Evolutionary conservation across 2,329 filamentous ascomycete species (phyloP).

Genomic region (Immersiporthe knoxdaviesiana): DNA sequence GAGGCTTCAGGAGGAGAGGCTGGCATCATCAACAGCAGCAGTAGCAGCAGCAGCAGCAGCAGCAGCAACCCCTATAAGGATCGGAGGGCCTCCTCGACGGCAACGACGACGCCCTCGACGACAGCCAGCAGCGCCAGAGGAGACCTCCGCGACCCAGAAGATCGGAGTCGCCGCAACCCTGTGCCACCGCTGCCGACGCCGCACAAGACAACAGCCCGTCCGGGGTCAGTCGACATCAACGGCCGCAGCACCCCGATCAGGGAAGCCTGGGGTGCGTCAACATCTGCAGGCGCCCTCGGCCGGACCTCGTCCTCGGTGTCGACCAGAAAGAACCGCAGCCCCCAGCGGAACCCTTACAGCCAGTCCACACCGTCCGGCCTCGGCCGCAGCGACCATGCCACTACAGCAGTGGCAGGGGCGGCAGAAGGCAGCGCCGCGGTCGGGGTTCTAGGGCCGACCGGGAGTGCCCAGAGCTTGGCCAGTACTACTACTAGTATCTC

Average conservation of each 20-base stretch:
- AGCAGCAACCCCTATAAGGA: constrained; percentile 14
- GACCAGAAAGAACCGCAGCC: constrained; percentile 27
- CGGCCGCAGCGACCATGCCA: constrained; percentile 8
- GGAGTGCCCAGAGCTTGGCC: background rate
- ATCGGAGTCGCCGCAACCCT: constrained; percentile 15
- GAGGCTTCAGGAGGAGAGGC: constrained; percentile 18
- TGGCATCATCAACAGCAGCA: constrained; percentile 1
- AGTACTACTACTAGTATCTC: too few relatives aligned
- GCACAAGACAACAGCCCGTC: constrained; percentile 20
- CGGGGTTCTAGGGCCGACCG: constrained; percentile 1
- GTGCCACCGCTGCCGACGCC: constrained; percentile 19
- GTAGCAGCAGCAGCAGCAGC: background rate
- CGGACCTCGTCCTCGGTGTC: constrained; percentile 10
- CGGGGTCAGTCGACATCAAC: constrained; percentile 20
- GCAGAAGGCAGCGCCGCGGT: constrained; percentile 9
- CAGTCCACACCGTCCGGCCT: constrained; percentile 22
- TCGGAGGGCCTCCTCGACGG: constrained; percentile 1
- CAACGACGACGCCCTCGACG: background rate
- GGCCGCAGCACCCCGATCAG: constrained; percentile 9
- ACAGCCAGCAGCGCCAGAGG: constrained; percentile 13
- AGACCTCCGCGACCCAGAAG: constrained; percentile 20
- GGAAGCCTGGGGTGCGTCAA: constrained; percentile 13
- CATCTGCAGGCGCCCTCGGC: background rate
- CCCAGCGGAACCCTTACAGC: constrained; percentile 26
- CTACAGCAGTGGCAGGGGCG: constrained; percentile 9